These are phyloP conservation scores for Aspergillus funiculosus DNA, from an alignment of 495 filamentous ascomycete genomes.

Conservation along the genomic window DNA sequence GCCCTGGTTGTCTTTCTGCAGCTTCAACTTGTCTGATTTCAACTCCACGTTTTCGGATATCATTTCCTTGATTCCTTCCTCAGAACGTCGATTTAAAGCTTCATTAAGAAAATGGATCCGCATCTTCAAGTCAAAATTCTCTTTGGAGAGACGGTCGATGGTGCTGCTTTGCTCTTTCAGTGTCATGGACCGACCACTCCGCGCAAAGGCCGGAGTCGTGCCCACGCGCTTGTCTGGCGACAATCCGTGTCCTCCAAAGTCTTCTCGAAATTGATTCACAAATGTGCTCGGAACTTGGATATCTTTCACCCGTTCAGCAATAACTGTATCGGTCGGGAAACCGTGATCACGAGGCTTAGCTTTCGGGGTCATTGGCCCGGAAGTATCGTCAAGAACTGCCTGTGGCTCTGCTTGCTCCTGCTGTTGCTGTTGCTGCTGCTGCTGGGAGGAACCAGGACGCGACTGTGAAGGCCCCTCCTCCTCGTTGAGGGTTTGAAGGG, in stretches of 20 bases:
- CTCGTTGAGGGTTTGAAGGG: slow-evolving; percentile 56
- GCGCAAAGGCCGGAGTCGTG: slow-evolving; percentile 48
- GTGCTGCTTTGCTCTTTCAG: slow-evolving; percentile 96
- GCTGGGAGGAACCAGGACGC: slow-evolving; percentile 23
- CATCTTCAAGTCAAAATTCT: slow-evolving; percentile 94
- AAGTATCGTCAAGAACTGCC: slow-evolving; percentile 30
- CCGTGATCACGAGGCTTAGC: slow-evolving; percentile 40
- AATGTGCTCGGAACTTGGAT: slow-evolving; percentile 87
- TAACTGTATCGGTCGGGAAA: slow-evolving; percentile 78
- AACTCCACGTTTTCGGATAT: slow-evolving; percentile 95
- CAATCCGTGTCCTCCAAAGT: slow-evolving; percentile 46
- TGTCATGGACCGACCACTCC: slow-evolving; percentile 76
- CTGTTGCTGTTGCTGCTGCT: slow-evolving; percentile 4
- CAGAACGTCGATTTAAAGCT: slow-evolving; percentile 83
- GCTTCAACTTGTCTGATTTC: slow-evolving; percentile 78
- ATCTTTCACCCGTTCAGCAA: slow-evolving; percentile 79
- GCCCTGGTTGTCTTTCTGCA: slow-evolving; percentile 81
- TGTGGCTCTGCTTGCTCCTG: slow-evolving; percentile 30
- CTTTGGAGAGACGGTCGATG: slow-evolving; percentile 88
- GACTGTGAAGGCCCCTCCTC: slow-evolving; percentile 47
- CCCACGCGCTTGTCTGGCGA: slow-evolving; percentile 51
- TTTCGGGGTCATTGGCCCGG: slow-evolving; percentile 42
- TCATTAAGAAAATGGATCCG: slow-evolving; percentile 96
- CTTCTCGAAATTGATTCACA: slow-evolving; percentile 72
- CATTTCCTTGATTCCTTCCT: slow-evolving; percentile 96